These are phyloP conservation scores for Aspergillus sp. DNA, from an alignment of 2,329 filamentous ascomycete species.

Conservation along the genomic window DNA sequence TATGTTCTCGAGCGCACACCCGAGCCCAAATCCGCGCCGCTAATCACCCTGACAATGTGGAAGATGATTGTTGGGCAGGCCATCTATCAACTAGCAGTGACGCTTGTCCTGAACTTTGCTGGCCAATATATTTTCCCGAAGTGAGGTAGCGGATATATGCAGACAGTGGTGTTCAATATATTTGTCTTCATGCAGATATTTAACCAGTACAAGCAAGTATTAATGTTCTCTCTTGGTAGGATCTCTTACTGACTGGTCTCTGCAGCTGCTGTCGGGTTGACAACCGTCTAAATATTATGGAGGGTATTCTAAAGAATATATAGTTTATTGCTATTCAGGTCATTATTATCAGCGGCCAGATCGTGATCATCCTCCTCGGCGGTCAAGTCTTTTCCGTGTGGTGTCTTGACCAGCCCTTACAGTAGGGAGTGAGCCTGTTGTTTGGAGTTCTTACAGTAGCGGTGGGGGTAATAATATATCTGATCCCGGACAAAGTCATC, in stretches of 20 bases:
- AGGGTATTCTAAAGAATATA: slow-evolving; percentile 42
- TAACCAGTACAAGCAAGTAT: slow-evolving; percentile 48
- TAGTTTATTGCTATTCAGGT: slow-evolving; percentile 61
- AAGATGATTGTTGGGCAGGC: slow-evolving; percentile 48
- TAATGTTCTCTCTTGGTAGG: not conserved
- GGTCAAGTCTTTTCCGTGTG: slow-evolving; percentile 65
- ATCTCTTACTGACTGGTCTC: not conserved
- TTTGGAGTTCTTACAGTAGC: slow-evolving; percentile 67
- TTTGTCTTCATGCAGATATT: slow-evolving; percentile 50
- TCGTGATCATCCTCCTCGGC: slow-evolving; percentile 71
- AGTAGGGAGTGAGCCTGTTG: slow-evolving; percentile 70
- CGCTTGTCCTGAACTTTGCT: slow-evolving; percentile 47
- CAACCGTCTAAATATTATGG: slow-evolving; percentile 46
- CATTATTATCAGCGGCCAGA: slow-evolving; percentile 67
- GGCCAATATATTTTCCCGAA: slow-evolving; percentile 31
- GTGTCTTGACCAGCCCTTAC: slow-evolving; percentile 56
- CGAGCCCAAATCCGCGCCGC: slow-evolving; percentile 45
- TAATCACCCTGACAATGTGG: slow-evolving; percentile 50
- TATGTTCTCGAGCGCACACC: slow-evolving; percentile 58
- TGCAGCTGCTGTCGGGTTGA: slow-evolving; percentile 40
- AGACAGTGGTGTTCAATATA: slow-evolving; percentile 46
- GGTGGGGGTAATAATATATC: slow-evolving; percentile 59
- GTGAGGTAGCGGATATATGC: slow-evolving; percentile 23
- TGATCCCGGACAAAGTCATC: slow-evolving; percentile 60
- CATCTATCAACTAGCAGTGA: slow-evolving; percentile 45